Evolutionary conservation across 352 stramenopile species (phyloP), one percentile per base, ranked within the genome.

Genomic region (Thalassiosira exigua): DNA sequence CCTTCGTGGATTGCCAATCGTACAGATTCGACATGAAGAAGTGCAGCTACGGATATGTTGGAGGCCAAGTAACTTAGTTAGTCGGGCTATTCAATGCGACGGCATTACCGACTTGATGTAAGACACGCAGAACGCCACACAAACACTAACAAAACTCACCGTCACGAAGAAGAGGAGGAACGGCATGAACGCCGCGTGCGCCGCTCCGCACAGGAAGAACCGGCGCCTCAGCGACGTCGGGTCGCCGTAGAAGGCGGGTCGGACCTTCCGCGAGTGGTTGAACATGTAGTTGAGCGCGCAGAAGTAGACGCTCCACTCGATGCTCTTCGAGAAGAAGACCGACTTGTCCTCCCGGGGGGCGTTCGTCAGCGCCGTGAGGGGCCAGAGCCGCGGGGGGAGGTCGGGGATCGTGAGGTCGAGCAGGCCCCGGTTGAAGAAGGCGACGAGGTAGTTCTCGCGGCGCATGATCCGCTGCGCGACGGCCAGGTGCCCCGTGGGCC

Each of bases 371-470:
- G 54, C 62, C 3, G 59, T 73, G 14, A 84, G n/a, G 57, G 57
- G 58, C 53, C 74, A 64, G 62, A 80, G 54, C 70, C 57, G 77
- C 26, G 21, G 29, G 69, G 95, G 95, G 39, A 98, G 17, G 44
- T 52, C 71, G 0, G 88, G 89, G 50, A 96, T 46, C 24, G 85
- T 90, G 17, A 96, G 86, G 81, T 98, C 94, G 44, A 99, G 94
- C 12, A 98, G 82, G 26, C 93, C 85, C 58, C 96, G 90, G 86
- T 98, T 98, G 88, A 99, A 97, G 74, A 98, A 96, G 9, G 96
- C 96, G 65, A 99, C 97, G 17, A 99, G 79, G 82, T 98, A 99
- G 85, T 99, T 99, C 60, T 99, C 97, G 46, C 97, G 95, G 2
- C 97, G 93, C 93, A 99, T 97, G 82, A 99, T 99, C 51, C 97